A percentile compares a stretch with the other conserved stretches of the same genome.
These are phyloP conservation scores for Tylopilus felleus DNA, from an alignment of 768 basidiomycete genomes.

Conservation along the genomic window DNA sequence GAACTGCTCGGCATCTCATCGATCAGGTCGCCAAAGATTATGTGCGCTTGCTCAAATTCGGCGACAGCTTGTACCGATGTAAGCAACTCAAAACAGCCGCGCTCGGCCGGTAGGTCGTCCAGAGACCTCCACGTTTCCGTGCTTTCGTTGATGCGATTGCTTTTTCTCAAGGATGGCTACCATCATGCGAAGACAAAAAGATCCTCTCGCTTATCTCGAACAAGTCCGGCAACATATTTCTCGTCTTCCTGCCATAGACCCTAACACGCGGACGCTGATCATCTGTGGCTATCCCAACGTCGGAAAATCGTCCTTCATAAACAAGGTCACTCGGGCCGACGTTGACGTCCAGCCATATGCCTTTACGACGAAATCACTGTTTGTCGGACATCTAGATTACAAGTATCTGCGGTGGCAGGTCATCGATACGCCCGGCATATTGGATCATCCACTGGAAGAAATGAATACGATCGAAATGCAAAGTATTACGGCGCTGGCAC, in stretches of 20 bases:
- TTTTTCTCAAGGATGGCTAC: slow-evolving; percentile 82
- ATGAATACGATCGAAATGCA: slow-evolving; percentile 99
- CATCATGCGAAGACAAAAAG: slow-evolving; percentile 97
- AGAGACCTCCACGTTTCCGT: not conserved
- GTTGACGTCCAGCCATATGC: slow-evolving; percentile 99
- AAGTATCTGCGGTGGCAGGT: slow-evolving; percentile 99
- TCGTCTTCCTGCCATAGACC: slow-evolving; percentile 96
- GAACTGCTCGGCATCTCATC: slow-evolving; percentile 93
- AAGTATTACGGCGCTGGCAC: slow-evolving; percentile 96
- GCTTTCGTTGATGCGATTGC: not conserved
- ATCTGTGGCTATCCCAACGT: slow-evolving; percentile 99
- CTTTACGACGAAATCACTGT: slow-evolving; percentile 98
- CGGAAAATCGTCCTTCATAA: slow-evolving; percentile 98
- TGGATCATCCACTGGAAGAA: slow-evolving; percentile 97
- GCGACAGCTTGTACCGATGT: slow-evolving; percentile 95
- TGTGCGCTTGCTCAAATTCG: slow-evolving; percentile 93
- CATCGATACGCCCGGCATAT: slow-evolving; percentile 96
- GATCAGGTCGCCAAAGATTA: slow-evolving; percentile 98
- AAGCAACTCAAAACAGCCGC: slow-evolving; percentile 98
- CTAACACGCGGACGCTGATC: slow-evolving; percentile 94
- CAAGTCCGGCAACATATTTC: slow-evolving; percentile 99
- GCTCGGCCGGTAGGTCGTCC: slow-evolving; percentile 77
- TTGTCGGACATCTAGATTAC: slow-evolving; percentile 98
- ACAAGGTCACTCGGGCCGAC: slow-evolving; percentile 98
- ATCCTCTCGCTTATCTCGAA: slow-evolving; percentile 96